Evolutionary conservation across 2,329 filamentous ascomycete genomes (phyloP).

Genomic region (Aspergillus flavus): DNA sequence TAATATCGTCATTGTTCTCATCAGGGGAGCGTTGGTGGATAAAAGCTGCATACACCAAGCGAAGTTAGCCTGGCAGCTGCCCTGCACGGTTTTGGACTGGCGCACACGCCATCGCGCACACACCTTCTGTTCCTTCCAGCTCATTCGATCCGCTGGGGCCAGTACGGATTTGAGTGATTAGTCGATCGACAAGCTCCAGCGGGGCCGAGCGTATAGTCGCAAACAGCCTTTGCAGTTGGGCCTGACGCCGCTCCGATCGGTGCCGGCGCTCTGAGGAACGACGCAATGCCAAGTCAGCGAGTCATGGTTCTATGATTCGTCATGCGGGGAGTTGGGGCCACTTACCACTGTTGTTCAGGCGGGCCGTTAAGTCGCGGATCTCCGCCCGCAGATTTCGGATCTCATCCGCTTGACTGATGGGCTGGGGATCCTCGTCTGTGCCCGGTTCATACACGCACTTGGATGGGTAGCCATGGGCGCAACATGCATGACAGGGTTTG

Average conservation of each 20-base stretch:
- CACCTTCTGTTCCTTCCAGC: slow-evolving; percentile 31
- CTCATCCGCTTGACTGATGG: slow-evolving; percentile 41
- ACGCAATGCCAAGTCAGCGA: slow-evolving; percentile 2
- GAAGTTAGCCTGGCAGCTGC: neutral
- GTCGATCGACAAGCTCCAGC: slow-evolving; percentile 32
- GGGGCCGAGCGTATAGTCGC: slow-evolving; percentile 38
- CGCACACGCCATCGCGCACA: neutral
- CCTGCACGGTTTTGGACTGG: neutral
- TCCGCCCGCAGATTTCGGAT: slow-evolving; percentile 39
- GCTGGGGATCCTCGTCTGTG: slow-evolving; percentile 36
- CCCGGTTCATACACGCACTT: slow-evolving; percentile 40
- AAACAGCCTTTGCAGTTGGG: slow-evolving; percentile 37
- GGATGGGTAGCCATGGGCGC: slow-evolving; percentile 42
- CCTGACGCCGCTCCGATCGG: slow-evolving; percentile 29
- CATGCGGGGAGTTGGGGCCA: neutral
- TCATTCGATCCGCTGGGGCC: slow-evolving; percentile 23
- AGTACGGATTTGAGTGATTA: slow-evolving; percentile 34
- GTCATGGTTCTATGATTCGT: neutral
- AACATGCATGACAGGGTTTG: slow-evolving; percentile 43
- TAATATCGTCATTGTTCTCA: slow-evolving; percentile 15
- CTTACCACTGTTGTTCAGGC: slow-evolving; percentile 32
- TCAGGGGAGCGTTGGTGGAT: neutral
- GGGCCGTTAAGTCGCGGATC: slow-evolving; percentile 34
- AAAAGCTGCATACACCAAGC: neutral
- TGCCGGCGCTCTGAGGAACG: slow-evolving; percentile 15